Evolutionary conservation across 495 filamentous ascomycete genomes (phyloP).

Genomic region (Neurospora sp.): DNA sequence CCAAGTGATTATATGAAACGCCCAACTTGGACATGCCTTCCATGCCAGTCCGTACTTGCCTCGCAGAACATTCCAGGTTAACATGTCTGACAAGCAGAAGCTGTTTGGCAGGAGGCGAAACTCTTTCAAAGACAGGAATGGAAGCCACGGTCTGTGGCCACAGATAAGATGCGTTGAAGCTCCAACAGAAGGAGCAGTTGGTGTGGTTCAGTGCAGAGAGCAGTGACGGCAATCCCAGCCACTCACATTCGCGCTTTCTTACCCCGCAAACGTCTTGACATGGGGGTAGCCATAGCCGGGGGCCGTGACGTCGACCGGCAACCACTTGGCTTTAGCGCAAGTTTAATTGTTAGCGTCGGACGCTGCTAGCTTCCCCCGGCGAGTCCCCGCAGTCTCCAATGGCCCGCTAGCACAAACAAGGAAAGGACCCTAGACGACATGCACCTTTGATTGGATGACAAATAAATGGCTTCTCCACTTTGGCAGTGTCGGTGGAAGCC

Average conservation of each 20-base stretch:
- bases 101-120: not conserved
- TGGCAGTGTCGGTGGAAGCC: not conserved
- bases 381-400: not conserved
- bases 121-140: not conserved
- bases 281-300: conserved; percentile 6
- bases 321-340: conserved; percentile 1
- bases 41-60: not conserved
- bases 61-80: not conserved
- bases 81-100: not conserved
- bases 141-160: not conserved
- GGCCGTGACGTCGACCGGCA: conserved; percentile 16
- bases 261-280: conserved; percentile 19
- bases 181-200: not conserved
- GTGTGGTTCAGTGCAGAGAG: not conserved
- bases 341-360: conserved; percentile 9
- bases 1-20: not conserved
- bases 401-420: not conserved
- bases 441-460: not conserved
- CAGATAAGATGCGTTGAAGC: not conserved
- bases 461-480: not conserved
- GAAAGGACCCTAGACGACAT: not conserved
- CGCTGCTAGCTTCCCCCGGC: not conserved
- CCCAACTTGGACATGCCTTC: not conserved
- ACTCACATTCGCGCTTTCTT: conserved; percentile 1
- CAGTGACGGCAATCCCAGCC: not conserved